A percentile compares a stretch with the other conserved stretches of the same genome.
Conservation (phyloP, 768 basidiomycete genomes). For the Lactarius vividus region DNA sequence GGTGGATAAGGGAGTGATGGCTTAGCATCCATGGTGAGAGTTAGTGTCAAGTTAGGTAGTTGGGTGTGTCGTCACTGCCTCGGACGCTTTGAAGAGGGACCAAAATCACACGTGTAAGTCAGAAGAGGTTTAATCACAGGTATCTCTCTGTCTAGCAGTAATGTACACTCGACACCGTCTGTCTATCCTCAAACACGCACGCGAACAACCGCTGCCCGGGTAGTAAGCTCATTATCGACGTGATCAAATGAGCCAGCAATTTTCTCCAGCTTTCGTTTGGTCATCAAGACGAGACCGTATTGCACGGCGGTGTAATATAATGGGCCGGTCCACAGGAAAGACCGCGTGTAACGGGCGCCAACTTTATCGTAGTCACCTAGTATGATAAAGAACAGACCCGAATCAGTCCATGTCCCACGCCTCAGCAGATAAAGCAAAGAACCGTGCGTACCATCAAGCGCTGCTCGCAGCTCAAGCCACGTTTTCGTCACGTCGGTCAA, state of each 20-base stretch:
- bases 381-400: background rate
- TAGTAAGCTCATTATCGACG: background rate
- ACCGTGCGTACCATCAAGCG: conserved; percentile 30
- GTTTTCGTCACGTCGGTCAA: conserved; percentile 44
- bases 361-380: conserved; percentile 29
- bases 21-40: conserved; percentile 12
- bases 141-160: too few relatives aligned
- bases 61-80: background rate
- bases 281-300: background rate
- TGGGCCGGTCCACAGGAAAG: conserved; percentile 28
- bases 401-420: conserved; percentile 8
- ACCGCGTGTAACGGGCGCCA: conserved; percentile 24
- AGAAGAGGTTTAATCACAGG: background rate
- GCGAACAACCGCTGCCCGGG: conserved; percentile 1
- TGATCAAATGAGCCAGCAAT: conserved; percentile 27
- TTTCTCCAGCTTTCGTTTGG: conserved; percentile 21
- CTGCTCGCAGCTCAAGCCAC: conserved; percentile 40
- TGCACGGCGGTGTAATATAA: conserved; percentile 26
- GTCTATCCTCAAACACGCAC: conserved; percentile 12
- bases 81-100: background rate
- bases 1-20: conserved; percentile 1
- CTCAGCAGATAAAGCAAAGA: background rate
- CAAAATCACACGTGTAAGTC: background rate
- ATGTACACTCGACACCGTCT: too few relatives aligned
- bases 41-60: background rate